Evolutionary conservation across 75 land plant species (phyloP).

Genomic region (Pinus taeda): DNA sequence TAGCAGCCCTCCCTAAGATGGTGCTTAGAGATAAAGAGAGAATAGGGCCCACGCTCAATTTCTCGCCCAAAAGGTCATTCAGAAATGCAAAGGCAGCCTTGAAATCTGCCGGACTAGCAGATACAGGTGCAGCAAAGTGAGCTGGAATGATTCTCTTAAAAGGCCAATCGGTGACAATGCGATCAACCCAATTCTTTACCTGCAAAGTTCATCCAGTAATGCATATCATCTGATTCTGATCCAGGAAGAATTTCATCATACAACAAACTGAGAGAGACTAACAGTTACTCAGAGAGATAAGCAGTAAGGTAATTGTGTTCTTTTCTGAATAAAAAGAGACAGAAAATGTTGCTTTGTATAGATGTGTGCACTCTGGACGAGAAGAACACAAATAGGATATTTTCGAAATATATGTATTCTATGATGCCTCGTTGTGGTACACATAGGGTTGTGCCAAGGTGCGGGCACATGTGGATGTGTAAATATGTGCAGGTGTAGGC

Average conservation of each 20-base stretch:
- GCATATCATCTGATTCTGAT: not conserved
- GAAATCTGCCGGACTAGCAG: constrained; percentile 77
- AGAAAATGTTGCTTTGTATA: not conserved
- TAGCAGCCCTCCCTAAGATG: constrained; percentile 80
- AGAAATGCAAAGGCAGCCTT: constrained; percentile 93
- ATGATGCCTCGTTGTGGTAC: not conserved
- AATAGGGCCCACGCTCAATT: constrained; percentile 35
- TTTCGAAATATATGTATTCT: not conserved
- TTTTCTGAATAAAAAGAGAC: not conserved
- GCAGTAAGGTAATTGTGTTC: not conserved
- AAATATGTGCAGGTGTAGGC: not conserved
- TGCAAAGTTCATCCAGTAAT: constrained; percentile 19
- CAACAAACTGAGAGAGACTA: not conserved
- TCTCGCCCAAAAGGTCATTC: constrained; percentile 79
- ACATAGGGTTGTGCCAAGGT: not conserved
- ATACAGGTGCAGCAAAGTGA: constrained; percentile 88
- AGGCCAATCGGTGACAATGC: constrained; percentile 78
- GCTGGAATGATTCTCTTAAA: constrained; percentile 92
- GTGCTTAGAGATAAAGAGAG: constrained; percentile 58
- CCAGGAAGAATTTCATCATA: not conserved
- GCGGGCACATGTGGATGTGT: not conserved
- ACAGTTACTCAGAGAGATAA: not conserved
- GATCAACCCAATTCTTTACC: constrained; percentile 93
- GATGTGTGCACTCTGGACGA: not conserved
- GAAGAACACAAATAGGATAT: not conserved